A percentile compares a stretch with the other conserved stretches of the same genome.
phyloP scores from a whole-genome alignment of 805 yeast species.

The Sporopachydermia quercuum region DNA sequence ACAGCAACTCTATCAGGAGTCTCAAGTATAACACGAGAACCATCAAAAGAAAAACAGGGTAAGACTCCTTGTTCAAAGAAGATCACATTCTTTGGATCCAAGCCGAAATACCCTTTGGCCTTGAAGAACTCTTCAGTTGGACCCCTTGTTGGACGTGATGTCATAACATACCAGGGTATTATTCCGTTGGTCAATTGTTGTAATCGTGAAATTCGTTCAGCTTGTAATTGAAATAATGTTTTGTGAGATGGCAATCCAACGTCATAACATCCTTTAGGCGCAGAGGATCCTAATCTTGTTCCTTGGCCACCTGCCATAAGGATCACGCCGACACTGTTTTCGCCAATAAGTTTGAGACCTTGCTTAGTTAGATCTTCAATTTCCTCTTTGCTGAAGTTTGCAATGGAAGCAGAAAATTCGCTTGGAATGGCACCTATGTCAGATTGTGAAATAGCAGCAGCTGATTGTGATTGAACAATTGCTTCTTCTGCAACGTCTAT shows the following conservation, averaged over 20 bases:
- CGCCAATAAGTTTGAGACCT: slow-evolving; percentile 57
- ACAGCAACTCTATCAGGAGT: slow-evolving; percentile 43
- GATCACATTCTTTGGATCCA: slow-evolving; percentile 38
- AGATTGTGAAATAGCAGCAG: not conserved
- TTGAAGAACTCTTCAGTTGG: slow-evolving; percentile 62
- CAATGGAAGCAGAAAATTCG: slow-evolving; percentile 11
- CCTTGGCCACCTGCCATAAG: slow-evolving; percentile 99
- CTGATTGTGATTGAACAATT: not conserved
- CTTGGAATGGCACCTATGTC: slow-evolving; percentile 10
- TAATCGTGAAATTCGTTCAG: slow-evolving; percentile 61
- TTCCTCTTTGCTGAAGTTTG: slow-evolving; percentile 18
- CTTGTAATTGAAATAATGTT: slow-evolving; percentile 83
- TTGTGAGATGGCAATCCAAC: slow-evolving; percentile 74
- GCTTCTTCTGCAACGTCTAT: not conserved
- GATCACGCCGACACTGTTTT: slow-evolving; percentile 72
- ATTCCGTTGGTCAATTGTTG: slow-evolving; percentile 35
- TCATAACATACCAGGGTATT: slow-evolving; percentile 88
- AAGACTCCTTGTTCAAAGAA: slow-evolving; percentile 92
- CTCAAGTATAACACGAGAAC: slow-evolving; percentile 53
- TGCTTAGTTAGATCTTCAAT: slow-evolving; percentile 25
- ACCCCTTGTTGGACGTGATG: slow-evolving; percentile 72
- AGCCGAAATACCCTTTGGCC: slow-evolving; percentile 55
- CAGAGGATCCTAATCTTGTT: slow-evolving; percentile 76
- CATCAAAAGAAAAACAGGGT: slow-evolving; percentile 71
- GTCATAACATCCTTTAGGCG: slow-evolving; percentile 90